These are phyloP conservation scores for Phytophthora vignae DNA, from an alignment of 352 stramenopile genomes.

Conservation along the genomic window DNA sequence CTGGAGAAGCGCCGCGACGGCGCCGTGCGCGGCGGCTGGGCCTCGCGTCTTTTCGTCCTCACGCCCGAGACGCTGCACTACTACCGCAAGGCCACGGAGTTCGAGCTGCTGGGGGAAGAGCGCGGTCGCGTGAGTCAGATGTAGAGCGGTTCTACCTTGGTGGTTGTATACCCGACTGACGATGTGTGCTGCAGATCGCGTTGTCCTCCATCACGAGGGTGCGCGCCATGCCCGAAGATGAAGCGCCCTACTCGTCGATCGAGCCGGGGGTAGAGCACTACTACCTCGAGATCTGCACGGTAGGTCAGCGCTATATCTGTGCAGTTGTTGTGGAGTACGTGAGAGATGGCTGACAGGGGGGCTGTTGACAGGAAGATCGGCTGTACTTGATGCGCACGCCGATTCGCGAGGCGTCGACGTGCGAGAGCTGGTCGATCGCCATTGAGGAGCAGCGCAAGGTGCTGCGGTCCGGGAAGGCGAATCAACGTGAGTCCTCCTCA, in stretches of 20 bases:
- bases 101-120: slow-evolving; percentile 83
- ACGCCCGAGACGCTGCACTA: slow-evolving; percentile 83
- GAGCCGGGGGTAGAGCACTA: slow-evolving; percentile 76
- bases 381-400: slow-evolving; percentile 81
- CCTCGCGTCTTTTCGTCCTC: slow-evolving; percentile 82
- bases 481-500: slow-evolving; percentile 61
- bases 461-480: slow-evolving; percentile 52
- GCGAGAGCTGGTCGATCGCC: slow-evolving; percentile 85
- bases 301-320: slow-evolving; percentile 21
- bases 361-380: slow-evolving; percentile 54
- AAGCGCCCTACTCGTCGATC: slow-evolving; percentile 55
- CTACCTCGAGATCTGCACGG: slow-evolving; percentile 85
- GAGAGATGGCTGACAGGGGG: not conserved
- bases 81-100: slow-evolving; percentile 77
- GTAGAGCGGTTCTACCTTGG: not conserved
- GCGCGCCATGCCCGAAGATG: slow-evolving; percentile 81
- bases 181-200: slow-evolving; percentile 50
- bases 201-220: slow-evolving; percentile 71
- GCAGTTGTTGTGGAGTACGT: not conserved
- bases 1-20: slow-evolving; percentile 82
- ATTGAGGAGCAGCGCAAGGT: slow-evolving; percentile 88
- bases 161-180: not conserved
- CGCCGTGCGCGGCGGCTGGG: slow-evolving; percentile 76
- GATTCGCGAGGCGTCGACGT: slow-evolving; percentile 76
- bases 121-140: slow-evolving; percentile 58